phyloP scores from a whole-genome alignment of 495 filamentous ascomycete species.

The Podospora anserina region DNA sequence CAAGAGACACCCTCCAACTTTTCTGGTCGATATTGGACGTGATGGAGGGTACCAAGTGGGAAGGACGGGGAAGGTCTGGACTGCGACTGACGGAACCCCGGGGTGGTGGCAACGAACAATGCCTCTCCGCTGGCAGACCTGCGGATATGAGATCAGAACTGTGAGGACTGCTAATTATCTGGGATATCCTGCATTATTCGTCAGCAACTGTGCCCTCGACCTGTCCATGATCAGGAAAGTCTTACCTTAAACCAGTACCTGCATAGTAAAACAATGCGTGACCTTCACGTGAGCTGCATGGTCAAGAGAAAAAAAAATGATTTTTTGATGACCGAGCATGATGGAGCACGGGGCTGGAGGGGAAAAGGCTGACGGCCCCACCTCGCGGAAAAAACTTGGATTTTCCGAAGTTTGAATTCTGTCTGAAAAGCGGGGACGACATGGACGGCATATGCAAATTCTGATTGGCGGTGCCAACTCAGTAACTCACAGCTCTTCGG shows the following conservation, averaged over 20 bases:
- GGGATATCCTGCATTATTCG: background rate
- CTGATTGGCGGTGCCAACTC: background rate
- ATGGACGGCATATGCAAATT: background rate
- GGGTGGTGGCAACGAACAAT: background rate
- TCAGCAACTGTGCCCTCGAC: background rate
- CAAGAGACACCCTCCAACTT: slow-evolving; percentile 4
- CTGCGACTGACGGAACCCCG: background rate
- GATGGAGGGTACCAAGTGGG: slow-evolving; percentile 5
- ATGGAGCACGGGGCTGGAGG: too few species aligned
- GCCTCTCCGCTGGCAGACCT: too few species aligned
- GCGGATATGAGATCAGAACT: too few species aligned
- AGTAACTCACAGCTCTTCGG: background rate
- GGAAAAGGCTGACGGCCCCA: background rate
- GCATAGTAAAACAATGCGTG: background rate
- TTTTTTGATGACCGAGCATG: background rate
- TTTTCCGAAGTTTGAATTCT: background rate
- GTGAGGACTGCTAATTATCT: too few species aligned
- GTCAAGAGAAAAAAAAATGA: background rate
- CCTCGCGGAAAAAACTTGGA: background rate
- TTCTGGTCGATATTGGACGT: background rate
- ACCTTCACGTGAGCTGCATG: background rate
- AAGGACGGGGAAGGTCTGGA: background rate
- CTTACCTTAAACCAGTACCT: background rate
- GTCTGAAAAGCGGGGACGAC: background rate
- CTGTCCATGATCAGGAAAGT: background rate